phyloP scores from a whole-genome alignment of 2,329 filamentous ascomycete genomes.

The Fusarium sp. region DNA sequence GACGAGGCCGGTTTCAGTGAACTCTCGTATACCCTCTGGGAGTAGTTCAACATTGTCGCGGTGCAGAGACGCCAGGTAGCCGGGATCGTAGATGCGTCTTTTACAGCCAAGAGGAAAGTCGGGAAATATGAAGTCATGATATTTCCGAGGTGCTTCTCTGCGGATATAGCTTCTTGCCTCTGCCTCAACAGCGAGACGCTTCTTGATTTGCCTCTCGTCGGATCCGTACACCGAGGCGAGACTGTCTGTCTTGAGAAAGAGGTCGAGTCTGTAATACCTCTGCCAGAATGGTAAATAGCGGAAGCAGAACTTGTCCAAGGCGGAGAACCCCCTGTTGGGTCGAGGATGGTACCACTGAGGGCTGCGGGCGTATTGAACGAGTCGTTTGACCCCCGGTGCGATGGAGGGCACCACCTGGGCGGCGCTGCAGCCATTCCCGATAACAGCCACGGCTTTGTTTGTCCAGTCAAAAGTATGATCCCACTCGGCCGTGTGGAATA shows the following conservation, averaged over 20 bases:
- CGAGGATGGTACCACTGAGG: conserved; percentile 39
- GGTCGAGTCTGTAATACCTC: not conserved
- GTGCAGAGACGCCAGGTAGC: conserved; percentile 44
- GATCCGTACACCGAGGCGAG: not conserved
- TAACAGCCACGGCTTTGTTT: conserved; percentile 50
- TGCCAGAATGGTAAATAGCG: conserved; percentile 38
- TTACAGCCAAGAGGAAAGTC: conserved; percentile 47
- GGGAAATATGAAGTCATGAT: conserved; percentile 36
- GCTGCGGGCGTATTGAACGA: conserved; percentile 33
- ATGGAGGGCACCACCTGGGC: conserved; percentile 51
- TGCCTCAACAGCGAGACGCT: not conserved
- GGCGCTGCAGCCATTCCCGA: conserved; percentile 50
- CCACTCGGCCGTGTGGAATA: conserved; percentile 53
- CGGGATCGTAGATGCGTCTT: conserved; percentile 47
- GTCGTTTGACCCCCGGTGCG: conserved; percentile 33
- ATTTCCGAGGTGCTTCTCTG: conserved; percentile 37
- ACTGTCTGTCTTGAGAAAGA: not conserved
- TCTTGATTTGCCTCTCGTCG: not conserved
- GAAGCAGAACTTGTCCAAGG: conserved; percentile 38
- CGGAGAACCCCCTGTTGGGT: conserved; percentile 27
- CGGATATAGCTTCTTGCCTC: conserved; percentile 21
- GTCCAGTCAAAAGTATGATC: conserved; percentile 52
- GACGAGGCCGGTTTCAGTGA: conserved; percentile 40
- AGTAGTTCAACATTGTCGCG: conserved; percentile 41
- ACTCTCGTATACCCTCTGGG: conserved; percentile 33